phyloP scores from a whole-genome alignment of 768 basidiomycete genomes.

The Phylloporus arenicola region DNA sequence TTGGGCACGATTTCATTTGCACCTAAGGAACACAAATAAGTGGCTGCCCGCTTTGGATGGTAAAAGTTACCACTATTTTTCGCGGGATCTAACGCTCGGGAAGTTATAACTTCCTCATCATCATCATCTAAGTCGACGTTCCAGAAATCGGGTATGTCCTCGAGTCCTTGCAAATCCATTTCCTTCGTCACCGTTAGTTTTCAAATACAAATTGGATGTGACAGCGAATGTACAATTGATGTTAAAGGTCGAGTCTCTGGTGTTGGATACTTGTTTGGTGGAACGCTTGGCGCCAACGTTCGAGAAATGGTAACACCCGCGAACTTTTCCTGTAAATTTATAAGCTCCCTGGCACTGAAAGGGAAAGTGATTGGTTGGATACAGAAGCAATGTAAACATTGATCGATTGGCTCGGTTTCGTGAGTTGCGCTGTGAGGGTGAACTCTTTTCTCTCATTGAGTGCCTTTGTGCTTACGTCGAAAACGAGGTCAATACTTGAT shows the following conservation, averaged over 20 bases:
- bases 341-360: conserved; percentile 10
- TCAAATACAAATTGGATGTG: neutral
- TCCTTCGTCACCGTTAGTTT: conserved; percentile 40
- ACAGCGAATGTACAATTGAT: conserved; percentile 39
- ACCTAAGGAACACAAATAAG: conserved; percentile 1
- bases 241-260: conserved; percentile 65
- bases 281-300: conserved; percentile 54
- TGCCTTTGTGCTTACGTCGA: conserved; percentile 54
- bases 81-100: conserved; percentile 33
- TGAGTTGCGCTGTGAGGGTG: conserved; percentile 51
- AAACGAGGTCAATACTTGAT: conserved; percentile 2
- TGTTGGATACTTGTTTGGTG: conserved; percentile 56
- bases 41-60: neutral
- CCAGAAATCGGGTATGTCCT: conserved; percentile 69
- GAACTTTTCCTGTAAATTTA: conserved; percentile 53
- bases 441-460: conserved; percentile 59
- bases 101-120: conserved; percentile 19
- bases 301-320: conserved; percentile 58
- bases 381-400: conserved; percentile 60
- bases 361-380: conserved; percentile 9
- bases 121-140: conserved; percentile 34
- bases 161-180: conserved; percentile 58
- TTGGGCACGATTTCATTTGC: neutral
- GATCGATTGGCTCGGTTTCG: conserved; percentile 71
- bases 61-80: conserved; percentile 20